Evolutionary conservation across 192 early-diverging fungal genomes (phyloP).

Genomic region (Obelidium mucronatum): DNA sequence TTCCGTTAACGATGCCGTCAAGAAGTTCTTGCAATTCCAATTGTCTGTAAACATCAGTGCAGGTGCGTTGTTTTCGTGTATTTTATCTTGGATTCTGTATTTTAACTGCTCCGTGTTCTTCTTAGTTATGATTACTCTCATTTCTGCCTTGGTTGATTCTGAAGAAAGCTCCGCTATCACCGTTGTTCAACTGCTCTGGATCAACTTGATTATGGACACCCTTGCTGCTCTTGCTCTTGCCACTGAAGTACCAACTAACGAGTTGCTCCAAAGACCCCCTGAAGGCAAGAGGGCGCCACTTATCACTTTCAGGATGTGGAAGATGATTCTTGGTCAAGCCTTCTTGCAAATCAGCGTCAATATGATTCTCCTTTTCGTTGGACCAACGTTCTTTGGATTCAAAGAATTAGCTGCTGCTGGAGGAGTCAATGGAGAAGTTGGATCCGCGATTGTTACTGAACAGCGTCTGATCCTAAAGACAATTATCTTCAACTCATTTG

Average conservation of each 20-base stretch:
- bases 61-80: background rate
- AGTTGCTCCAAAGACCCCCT: slow-evolving; percentile 82
- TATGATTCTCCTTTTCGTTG: slow-evolving; percentile 46
- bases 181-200: slow-evolving; percentile 92
- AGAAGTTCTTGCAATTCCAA: slow-evolving; percentile 98
- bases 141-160: slow-evolving; percentile 58
- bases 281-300: slow-evolving; percentile 74
- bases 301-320: slow-evolving; percentile 88
- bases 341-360: slow-evolving; percentile 85
- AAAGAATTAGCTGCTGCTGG: slow-evolving; percentile 31
- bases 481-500: slow-evolving; percentile 92
- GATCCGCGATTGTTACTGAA: background rate
- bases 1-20: slow-evolving; percentile 90
- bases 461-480: slow-evolving; percentile 61
- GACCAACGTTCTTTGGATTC: slow-evolving; percentile 28
- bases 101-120: too few relatives aligned
- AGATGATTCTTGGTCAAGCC: slow-evolving; percentile 91
- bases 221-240: slow-evolving; percentile 89
- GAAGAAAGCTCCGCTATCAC: slow-evolving; percentile 77
- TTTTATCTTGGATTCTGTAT: background rate
- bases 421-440: background rate
- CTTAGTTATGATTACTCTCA: slow-evolving; percentile 47
- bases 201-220: slow-evolving; percentile 96
- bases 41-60: slow-evolving; percentile 87
- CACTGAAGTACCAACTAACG: slow-evolving; percentile 86